Conservation (phyloP, 305 asterid genomes). For the Caryopteris hybrid region DNA sequence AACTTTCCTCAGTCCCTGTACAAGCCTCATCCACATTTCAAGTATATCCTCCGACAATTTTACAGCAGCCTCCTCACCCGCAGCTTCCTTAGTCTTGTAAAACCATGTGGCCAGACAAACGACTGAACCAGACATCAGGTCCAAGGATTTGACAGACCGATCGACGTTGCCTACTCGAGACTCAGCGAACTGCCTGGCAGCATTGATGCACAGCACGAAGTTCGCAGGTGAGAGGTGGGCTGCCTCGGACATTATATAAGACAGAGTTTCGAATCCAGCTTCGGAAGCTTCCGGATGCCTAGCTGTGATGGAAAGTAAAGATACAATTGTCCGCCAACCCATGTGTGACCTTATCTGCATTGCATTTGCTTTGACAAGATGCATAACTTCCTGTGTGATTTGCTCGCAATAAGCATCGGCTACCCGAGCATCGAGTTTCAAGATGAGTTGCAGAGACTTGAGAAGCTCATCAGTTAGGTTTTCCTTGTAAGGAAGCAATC, state of each 20-base stretch:
- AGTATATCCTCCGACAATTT: constrained; percentile 77
- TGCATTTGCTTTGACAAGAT: constrained; percentile 84
- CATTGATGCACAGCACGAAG: constrained; percentile 72
- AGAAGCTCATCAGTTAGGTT: constrained; percentile 90
- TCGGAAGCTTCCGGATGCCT: constrained; percentile 99
- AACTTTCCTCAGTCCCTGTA: constrained; percentile 75
- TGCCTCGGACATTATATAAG: constrained; percentile 81
- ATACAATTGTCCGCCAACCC: constrained; percentile 92
- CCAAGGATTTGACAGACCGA: constrained; percentile 68
- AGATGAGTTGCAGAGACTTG: constrained; percentile 74
- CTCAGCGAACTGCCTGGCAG: constrained; percentile 91
- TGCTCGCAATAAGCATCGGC: constrained; percentile 97
- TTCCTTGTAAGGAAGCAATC: constrained; percentile 93
- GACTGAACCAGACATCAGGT: constrained; percentile 86
- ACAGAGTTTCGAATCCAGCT: constrained; percentile 78
- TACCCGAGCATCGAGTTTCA: constrained; percentile 95
- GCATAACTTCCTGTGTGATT: constrained; percentile 88
- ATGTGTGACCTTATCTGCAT: constrained; percentile 83
- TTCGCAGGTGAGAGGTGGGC: constrained; percentile 86
- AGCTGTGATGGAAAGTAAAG: constrained; percentile 85
- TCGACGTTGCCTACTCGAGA: constrained; percentile 75
- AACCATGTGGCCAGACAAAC: constrained; percentile 76
- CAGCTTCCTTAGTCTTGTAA: constrained; percentile 64
- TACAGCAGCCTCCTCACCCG: constrained; percentile 54
- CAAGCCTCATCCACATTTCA: constrained; percentile 95